phyloP scores from a whole-genome alignment of 1,139 yeast species.

The Nakaseomyces bracarensis region DNA sequence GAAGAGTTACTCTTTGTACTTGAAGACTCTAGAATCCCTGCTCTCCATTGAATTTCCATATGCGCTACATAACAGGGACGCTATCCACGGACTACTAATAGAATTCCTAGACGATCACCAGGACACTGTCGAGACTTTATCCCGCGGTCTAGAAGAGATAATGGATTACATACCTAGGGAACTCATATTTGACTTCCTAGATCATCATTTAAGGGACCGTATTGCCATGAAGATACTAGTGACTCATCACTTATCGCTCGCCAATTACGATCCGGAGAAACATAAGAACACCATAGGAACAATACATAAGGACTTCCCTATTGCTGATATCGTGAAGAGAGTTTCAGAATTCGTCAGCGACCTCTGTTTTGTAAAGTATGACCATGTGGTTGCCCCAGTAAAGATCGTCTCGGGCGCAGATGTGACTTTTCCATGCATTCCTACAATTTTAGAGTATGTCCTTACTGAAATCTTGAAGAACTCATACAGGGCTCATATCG shows the following conservation, averaged over 20 bases:
- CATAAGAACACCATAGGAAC: conserved; percentile 52
- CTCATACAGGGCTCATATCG: conserved; percentile 79
- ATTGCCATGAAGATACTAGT: conserved; percentile 79
- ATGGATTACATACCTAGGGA: conserved; percentile 43
- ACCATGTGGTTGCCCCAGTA: conserved; percentile 50
- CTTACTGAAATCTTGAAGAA: conserved; percentile 82
- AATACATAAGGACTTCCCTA: conserved; percentile 53
- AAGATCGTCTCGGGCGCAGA: conserved; percentile 47
- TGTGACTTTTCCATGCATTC: conserved; percentile 64
- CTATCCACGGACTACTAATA: conserved; percentile 44
- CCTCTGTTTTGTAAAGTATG: conserved; percentile 73
- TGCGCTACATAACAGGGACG: conserved; percentile 45
- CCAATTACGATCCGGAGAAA: conserved; percentile 25
- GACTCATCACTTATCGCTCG: conserved; percentile 67
- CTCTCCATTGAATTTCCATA: conserved; percentile 39
- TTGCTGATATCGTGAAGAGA: conserved; percentile 50
- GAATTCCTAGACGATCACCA: conserved; percentile 66
- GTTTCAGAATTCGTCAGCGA: conserved; percentile 74
- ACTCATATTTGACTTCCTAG: conserved; percentile 53
- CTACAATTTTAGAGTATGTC: conserved; percentile 79
- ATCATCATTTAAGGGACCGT: conserved; percentile 72
- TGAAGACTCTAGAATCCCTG: conserved; percentile 60
- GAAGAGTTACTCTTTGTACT: conserved; percentile 65
- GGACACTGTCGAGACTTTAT: conserved; percentile 71
- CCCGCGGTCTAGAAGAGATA: conserved; percentile 78